These are phyloP conservation scores for Glarea lozoyensis DNA, from an alignment of 495 filamentous ascomycete species.

Conservation along the genomic window DNA sequence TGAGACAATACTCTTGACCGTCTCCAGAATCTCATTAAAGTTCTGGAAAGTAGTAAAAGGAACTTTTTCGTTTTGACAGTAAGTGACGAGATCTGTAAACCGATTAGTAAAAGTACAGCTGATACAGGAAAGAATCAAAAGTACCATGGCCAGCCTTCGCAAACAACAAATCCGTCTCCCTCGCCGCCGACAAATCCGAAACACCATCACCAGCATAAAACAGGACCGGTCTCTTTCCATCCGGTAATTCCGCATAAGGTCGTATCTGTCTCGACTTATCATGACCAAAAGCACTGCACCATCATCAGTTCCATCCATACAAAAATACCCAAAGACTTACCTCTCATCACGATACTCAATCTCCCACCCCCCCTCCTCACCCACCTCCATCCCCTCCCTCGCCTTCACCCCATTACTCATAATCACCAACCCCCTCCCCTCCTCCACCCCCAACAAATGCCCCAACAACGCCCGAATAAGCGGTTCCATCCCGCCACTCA, in stretches of 20 bases:
- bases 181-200: slow-evolving; percentile 74
- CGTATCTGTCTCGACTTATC: slow-evolving; percentile 84
- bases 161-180: slow-evolving; percentile 78
- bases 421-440: slow-evolving; percentile 64
- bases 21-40: slow-evolving; percentile 62
- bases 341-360: slow-evolving; percentile 79
- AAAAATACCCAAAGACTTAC: slow-evolving; percentile 25
- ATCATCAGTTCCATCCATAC: slow-evolving; percentile 10
- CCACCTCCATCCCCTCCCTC: slow-evolving; percentile 57
- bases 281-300: slow-evolving; percentile 66
- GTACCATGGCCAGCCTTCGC: slow-evolving; percentile 77
- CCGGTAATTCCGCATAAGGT: slow-evolving; percentile 62
- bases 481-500: slow-evolving; percentile 86
- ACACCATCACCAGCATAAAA: slow-evolving; percentile 87
- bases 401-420: slow-evolving; percentile 67
- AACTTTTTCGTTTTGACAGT: slow-evolving; percentile 63
- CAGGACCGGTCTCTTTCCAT: slow-evolving; percentile 55
- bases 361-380: slow-evolving; percentile 72
- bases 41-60: slow-evolving; percentile 73
- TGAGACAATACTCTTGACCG: slow-evolving; percentile 58
- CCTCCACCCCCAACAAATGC: slow-evolving; percentile 61
- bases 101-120: too few relatives aligned
- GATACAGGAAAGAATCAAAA: too few relatives aligned
- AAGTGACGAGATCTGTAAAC: slow-evolving; percentile 62
- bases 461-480: slow-evolving; percentile 75